Conservation (phyloP, 345 rosid genomes). For the Heritiera littoralis region DNA sequence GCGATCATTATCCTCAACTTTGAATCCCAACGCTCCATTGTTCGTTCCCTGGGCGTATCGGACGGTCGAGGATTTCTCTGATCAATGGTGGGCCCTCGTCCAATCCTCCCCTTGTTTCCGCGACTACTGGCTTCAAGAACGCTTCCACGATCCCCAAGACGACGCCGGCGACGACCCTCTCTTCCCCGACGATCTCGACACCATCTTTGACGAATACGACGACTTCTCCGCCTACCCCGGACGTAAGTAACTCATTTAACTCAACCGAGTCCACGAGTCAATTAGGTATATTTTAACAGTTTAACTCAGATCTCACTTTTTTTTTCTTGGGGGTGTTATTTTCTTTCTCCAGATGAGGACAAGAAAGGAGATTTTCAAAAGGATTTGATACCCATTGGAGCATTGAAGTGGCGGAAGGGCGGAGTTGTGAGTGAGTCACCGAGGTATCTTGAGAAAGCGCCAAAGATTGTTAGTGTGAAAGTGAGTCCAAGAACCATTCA, state of each 20-base stretch:
- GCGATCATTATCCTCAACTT: slow-evolving; percentile 31
- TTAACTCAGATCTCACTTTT: background rate
- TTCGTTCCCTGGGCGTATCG: slow-evolving; percentile 61
- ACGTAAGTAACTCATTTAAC: background rate
- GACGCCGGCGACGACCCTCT: slow-evolving; percentile 23
- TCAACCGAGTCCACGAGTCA: background rate
- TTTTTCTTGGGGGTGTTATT: too few species aligned
- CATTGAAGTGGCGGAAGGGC: slow-evolving; percentile 42
- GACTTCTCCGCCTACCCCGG: slow-evolving; percentile 16
- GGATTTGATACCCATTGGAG: slow-evolving; percentile 44
- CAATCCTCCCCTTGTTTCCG: slow-evolving; percentile 66
- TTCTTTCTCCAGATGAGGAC: background rate
- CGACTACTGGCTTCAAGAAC: slow-evolving; percentile 67
- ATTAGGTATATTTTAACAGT: too few species aligned
- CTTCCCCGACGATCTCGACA: slow-evolving; percentile 34
- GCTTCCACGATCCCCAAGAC: slow-evolving; percentile 49
- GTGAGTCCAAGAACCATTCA: slow-evolving; percentile 67
- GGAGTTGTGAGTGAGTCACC: slow-evolving; percentile 32
- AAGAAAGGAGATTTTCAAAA: background rate
- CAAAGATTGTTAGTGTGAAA: slow-evolving; percentile 54
- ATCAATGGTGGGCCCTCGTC: slow-evolving; percentile 70
- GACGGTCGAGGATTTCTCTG: slow-evolving; percentile 70
- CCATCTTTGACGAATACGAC: slow-evolving; percentile 31
- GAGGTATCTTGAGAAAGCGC: slow-evolving; percentile 46
- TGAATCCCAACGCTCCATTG: slow-evolving; percentile 66